A percentile compares a stretch with the other conserved stretches of the same genome.
Conservation (phyloP, 108 stramenopile species). For the Fragilaria radians region DNA sequence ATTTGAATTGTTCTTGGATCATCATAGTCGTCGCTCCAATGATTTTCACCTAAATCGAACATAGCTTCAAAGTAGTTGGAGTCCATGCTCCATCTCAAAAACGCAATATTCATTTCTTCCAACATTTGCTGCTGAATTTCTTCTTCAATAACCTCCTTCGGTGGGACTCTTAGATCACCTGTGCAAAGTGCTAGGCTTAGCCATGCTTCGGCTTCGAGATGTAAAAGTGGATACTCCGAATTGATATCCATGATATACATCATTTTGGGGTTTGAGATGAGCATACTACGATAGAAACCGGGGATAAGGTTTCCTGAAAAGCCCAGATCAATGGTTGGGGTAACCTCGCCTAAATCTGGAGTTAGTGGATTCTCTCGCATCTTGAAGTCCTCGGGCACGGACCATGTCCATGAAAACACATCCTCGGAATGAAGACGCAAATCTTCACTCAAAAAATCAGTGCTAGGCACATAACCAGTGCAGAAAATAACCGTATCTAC, state of each 20-base stretch:
- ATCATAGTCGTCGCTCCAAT: conserved; percentile 8
- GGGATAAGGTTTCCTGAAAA: conserved; percentile 4
- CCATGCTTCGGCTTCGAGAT: conserved; percentile 19
- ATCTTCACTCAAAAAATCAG: neutral
- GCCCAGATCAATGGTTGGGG: neutral
- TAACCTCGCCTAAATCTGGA: neutral
- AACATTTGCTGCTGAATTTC: neutral
- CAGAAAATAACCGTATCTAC: conserved; percentile 26
- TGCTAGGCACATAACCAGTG: conserved; percentile 7
- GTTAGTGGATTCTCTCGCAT: conserved; percentile 1
- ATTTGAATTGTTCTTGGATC: neutral
- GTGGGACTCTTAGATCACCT: conserved; percentile 5
- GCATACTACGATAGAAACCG: conserved; percentile 11
- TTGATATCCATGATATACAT: conserved; percentile 6
- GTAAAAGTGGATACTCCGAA: conserved; percentile 8
- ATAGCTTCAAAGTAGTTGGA: conserved; percentile 1
- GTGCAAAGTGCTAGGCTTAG: conserved; percentile 13
- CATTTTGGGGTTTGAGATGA: conserved; percentile 13
- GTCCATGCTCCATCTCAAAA: conserved; percentile 2
- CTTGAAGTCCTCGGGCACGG: conserved; percentile 6
- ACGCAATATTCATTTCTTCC: conserved; percentile 8
- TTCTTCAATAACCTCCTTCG: conserved; percentile 10
- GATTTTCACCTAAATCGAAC: conserved; percentile 3
- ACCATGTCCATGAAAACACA: neutral
- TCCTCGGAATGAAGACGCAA: neutral